A percentile compares a stretch with the other conserved stretches of the same genome.
phyloP scores from a whole-genome alignment of 208 protist genomes.

The Trypanosoma rangeli region DNA sequence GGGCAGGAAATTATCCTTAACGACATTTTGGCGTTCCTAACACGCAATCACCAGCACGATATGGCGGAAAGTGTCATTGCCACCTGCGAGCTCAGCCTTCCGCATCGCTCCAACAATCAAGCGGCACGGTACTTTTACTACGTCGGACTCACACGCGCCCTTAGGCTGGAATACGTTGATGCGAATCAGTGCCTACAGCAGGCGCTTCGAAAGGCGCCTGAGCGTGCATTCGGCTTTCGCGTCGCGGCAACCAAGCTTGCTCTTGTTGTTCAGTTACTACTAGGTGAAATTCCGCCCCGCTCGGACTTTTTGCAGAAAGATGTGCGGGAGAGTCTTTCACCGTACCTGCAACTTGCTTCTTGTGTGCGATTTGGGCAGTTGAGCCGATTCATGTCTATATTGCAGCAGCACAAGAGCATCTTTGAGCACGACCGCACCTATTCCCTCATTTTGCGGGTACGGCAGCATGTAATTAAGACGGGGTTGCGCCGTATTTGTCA shows the following conservation, averaged over 20 bases:
- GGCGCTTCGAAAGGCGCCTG: slow-evolving; percentile 96
- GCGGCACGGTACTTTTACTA: slow-evolving; percentile 96
- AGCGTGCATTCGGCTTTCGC: slow-evolving; percentile 93
- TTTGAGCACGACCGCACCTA: slow-evolving; percentile 96
- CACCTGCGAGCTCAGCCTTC: slow-evolving; percentile 77
- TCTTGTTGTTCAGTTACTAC: slow-evolving; percentile 96
- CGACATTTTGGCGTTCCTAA: slow-evolving; percentile 84
- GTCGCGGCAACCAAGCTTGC: slow-evolving; percentile 93
- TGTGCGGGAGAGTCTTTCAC: slow-evolving; percentile 85
- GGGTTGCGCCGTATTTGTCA: slow-evolving; percentile 96
- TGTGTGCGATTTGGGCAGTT: slow-evolving; percentile 96
- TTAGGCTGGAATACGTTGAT: slow-evolving; percentile 96
- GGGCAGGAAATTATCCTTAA: slow-evolving; percentile 85
- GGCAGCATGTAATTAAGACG: slow-evolving; percentile 98
- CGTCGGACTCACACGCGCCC: slow-evolving; percentile 93
- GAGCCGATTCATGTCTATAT: slow-evolving; percentile 89
- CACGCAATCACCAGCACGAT: slow-evolving; percentile 71
- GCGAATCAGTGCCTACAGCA: slow-evolving; percentile 93
- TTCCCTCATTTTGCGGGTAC: slow-evolving; percentile 95
- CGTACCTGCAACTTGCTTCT: slow-evolving; percentile 95
- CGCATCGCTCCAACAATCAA: slow-evolving; percentile 91
- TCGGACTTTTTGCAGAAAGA: slow-evolving; percentile 87
- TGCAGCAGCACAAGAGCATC: slow-evolving; percentile 85
- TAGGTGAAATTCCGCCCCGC: slow-evolving; percentile 97
- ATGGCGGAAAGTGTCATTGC: slow-evolving; percentile 84